phyloP scores from a whole-genome alignment of 176 grass and related monocot genomes.

The bread wheat (Triticum aestivum) region DNA sequence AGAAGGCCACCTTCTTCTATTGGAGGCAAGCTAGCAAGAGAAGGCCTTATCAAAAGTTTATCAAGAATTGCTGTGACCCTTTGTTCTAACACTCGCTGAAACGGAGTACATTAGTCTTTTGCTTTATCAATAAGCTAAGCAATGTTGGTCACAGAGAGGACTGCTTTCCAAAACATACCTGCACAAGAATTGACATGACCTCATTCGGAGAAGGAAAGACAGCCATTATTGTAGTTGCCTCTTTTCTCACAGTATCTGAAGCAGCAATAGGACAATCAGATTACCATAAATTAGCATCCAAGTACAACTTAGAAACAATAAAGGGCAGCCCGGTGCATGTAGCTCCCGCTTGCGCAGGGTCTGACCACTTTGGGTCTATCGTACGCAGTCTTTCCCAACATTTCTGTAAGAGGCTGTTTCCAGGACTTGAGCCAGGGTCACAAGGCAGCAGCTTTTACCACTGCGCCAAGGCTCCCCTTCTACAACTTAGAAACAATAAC shows the following conservation, averaged over 20 bases:
- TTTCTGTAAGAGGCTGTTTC: too few relatives aligned
- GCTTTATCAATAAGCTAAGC: constrained; percentile 36
- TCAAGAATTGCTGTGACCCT: constrained; percentile 94
- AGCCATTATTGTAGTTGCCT: constrained; percentile 85
- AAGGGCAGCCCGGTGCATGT: not conserved
- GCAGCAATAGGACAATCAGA: constrained; percentile 34
- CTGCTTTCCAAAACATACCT: constrained; percentile 51
- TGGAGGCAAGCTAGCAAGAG: constrained; percentile 81
- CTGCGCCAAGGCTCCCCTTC: too few relatives aligned
- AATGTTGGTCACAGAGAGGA: constrained; percentile 19
- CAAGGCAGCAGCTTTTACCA: too few relatives aligned
- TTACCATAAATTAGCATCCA: constrained; percentile 14
- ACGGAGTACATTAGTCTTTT: constrained; percentile 38
- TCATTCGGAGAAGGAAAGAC: constrained; percentile 99
- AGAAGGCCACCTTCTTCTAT: constrained; percentile 83
- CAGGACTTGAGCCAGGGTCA: too few relatives aligned
- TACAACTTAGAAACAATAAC: not conserved
- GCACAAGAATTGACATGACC: constrained; percentile 99
- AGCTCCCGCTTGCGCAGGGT: too few relatives aligned
- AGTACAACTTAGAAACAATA: not conserved
- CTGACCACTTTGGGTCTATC: too few relatives aligned
- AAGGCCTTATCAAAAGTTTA: constrained; percentile 86
- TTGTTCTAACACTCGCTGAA: constrained; percentile 97
- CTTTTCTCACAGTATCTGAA: constrained; percentile 91
- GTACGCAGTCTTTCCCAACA: too few relatives aligned